phyloP scores from a whole-genome alignment of 2,329 filamentous ascomycete genomes.

The Alternaria atra region DNA sequence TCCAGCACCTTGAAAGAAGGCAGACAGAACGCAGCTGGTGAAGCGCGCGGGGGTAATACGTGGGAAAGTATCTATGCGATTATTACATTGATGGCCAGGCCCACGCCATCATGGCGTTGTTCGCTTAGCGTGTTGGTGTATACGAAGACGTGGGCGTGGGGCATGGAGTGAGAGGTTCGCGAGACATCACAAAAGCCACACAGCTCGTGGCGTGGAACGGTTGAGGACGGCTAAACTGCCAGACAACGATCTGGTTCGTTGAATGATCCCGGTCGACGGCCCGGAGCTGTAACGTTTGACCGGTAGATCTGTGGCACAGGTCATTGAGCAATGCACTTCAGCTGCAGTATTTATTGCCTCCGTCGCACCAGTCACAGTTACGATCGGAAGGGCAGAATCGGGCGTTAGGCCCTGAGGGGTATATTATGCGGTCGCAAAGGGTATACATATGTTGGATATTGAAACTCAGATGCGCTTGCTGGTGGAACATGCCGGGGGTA shows the following conservation, averaged over 20 bases:
- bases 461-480: not conserved
- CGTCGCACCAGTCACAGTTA: not conserved
- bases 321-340: slow-evolving; percentile 7
- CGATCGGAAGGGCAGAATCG: slow-evolving; percentile 14
- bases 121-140: not conserved
- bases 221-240: slow-evolving; percentile 14
- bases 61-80: not conserved
- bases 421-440: slow-evolving; percentile 11
- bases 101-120: not conserved
- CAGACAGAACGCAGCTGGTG: not conserved
- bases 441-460: slow-evolving; percentile 16
- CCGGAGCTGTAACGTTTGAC: slow-evolving; percentile 12
- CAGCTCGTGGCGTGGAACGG: not conserved
- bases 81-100: not conserved
- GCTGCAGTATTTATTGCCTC: slow-evolving; percentile 1
- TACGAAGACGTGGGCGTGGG: not conserved
- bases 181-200: not conserved
- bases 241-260: slow-evolving; percentile 11
- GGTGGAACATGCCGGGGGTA: not conserved
- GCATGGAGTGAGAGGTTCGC: not conserved
- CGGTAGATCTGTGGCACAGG: slow-evolving; percentile 15
- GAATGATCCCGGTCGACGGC: slow-evolving; percentile 14
- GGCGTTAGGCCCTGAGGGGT: not conserved
- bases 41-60: not conserved
- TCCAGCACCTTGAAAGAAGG: not conserved